Conservation (phyloP, 345 rosid genomes). For the Turnera subulata region DNA sequence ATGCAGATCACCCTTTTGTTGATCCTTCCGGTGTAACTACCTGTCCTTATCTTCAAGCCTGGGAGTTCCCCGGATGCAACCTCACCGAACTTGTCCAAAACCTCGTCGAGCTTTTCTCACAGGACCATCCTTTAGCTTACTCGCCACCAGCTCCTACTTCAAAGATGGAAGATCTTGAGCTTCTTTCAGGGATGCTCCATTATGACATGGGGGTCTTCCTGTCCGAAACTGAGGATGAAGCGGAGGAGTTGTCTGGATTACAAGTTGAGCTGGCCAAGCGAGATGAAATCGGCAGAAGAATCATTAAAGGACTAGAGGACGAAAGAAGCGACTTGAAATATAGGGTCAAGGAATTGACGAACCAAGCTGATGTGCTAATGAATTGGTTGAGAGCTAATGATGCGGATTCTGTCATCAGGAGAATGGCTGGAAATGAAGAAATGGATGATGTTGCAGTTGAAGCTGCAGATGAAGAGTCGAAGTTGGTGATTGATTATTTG, state of each 20-base stretch:
- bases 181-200: slow-evolving; percentile 53
- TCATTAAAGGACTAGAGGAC: slow-evolving; percentile 31
- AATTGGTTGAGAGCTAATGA: slow-evolving; percentile 44
- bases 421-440: slow-evolving; percentile 16
- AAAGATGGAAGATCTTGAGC: slow-evolving; percentile 57
- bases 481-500: slow-evolving; percentile 23
- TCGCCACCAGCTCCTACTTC: slow-evolving; percentile 23
- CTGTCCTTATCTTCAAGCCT: slow-evolving; percentile 45
- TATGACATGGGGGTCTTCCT: slow-evolving; percentile 35
- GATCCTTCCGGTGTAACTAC: slow-evolving; percentile 40
- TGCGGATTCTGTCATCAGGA: slow-evolving; percentile 4
- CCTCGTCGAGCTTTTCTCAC: slow-evolving; percentile 41
- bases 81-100: slow-evolving; percentile 42
- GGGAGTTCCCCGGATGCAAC: slow-evolving; percentile 50
- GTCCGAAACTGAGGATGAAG: slow-evolving; percentile 31
- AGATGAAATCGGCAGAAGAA: not conserved
- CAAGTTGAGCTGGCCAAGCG: slow-evolving; percentile 35
- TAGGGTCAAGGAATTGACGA: slow-evolving; percentile 16
- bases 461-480: slow-evolving; percentile 30
- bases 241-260: slow-evolving; percentile 31
- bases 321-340: slow-evolving; percentile 36
- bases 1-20: slow-evolving; percentile 55
- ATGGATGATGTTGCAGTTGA: slow-evolving; percentile 35
- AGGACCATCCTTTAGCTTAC: slow-evolving; percentile 48
- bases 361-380: slow-evolving; percentile 24